Evolutionary conservation across 2,329 filamentous ascomycete species (phyloP), one percentile per base, ranked within the genome.

Genomic region (Lachnellula hyalina): DNA sequence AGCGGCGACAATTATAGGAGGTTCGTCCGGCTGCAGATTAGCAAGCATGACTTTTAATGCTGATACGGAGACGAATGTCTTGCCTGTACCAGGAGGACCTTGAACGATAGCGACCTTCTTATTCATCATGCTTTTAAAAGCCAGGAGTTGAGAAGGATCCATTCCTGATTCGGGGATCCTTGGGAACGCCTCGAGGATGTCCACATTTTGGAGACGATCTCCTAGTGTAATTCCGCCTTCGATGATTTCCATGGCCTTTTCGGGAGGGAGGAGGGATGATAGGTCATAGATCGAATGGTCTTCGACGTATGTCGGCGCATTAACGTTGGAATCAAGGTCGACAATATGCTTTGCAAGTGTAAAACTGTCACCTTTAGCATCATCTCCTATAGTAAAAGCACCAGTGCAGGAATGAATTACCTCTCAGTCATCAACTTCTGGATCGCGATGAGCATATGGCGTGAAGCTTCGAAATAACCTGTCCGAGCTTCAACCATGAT

Each of bases 41-140:
- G 76, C 71, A 0, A 90, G 73, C 51, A 92, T 73, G 1, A 86
- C 75, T 47, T 81, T 82, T 9, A 96, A 69, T 0, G 87, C 86
- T 25, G 84, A 74, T 2, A 93, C 82, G 0, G 90, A 94, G 0
- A 91, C 87, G 60, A 87, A 87, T 0, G 92, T 96, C 67, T 96
- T 96, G 4, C 85, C 85, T 1, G 84, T 87, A 5, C 84, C 85
- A 8, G 67, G 91, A 9, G 91, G 91, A 0, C 92, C 92, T 72
- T 96, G 92, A 0, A 96, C 72, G 34, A 96, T 84, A 0, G 89
- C 83, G 1, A 96, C 66, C 47, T 82, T 80, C 54, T 83, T 87
- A 0, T 85, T 87, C 1, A 94, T 71, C 57, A 96, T 91, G 1
- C 82, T 76, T 15, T 79, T 73, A 0, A 94, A 75, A 0, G 90